Percentiles rank a stretch among this genome's conserved stretches.
phyloP scores from a whole-genome alignment of 176 grass and related monocot species.

The Ananas comosus region DNA sequence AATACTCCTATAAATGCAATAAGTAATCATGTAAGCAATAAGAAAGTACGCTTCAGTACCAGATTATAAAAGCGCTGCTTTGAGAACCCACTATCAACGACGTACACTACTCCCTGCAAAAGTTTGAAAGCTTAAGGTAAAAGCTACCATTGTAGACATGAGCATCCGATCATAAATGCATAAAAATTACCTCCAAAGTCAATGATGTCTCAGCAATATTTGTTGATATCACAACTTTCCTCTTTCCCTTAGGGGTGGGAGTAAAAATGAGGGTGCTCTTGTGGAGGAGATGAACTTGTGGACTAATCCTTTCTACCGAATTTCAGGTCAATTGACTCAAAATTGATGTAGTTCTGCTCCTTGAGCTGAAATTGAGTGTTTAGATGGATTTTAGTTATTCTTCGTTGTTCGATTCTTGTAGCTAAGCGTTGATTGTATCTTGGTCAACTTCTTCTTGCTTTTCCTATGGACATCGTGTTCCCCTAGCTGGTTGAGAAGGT shows the following conservation, averaged over 20 bases:
- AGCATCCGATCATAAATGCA: background rate
- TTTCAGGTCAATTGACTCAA: too few species aligned
- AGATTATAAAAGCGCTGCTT: slow-evolving; percentile 98
- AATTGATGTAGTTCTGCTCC: too few species aligned
- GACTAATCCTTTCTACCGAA: too few species aligned
- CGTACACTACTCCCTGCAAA: slow-evolving; percentile 72
- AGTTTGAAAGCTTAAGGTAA: slow-evolving; percentile 18
- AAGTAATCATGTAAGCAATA: background rate
- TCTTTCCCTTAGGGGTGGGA: slow-evolving; percentile 73
- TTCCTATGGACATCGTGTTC: too few species aligned
- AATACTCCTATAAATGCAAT: too few species aligned
- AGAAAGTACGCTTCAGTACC: slow-evolving; percentile 26
- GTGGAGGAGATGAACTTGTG: too few species aligned
- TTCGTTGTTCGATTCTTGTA: too few species aligned
- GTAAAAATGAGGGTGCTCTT: slow-evolving; percentile 84
- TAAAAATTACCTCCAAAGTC: slow-evolving; percentile 68
- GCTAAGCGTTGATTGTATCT: too few species aligned
- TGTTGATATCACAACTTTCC: slow-evolving; percentile 96
- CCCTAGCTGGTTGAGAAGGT: too few species aligned
- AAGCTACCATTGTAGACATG: slow-evolving; percentile 11
- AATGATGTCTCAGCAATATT: slow-evolving; percentile 98
- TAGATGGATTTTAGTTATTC: too few species aligned
- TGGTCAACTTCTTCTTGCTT: too few species aligned
- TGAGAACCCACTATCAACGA: slow-evolving; percentile 96
- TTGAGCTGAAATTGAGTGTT: too few species aligned